Base-by-base conservation (phyloP, 208 protist species). In the Crithidia expoeki region DNA sequence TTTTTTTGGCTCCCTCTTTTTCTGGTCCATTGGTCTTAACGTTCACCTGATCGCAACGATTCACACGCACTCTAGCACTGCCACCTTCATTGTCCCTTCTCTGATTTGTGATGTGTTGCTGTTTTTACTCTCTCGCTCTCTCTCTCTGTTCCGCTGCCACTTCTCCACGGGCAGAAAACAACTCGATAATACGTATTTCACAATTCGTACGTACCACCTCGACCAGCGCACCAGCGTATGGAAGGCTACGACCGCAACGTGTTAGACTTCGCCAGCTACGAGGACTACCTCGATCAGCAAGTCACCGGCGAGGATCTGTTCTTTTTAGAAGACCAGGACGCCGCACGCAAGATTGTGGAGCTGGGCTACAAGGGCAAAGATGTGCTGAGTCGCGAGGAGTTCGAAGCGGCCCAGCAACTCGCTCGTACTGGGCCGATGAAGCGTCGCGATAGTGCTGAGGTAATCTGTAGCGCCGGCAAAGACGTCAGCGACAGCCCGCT, bases 271-370 rank as follows among this genome's bases (percentile, higher is more conserved):
- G 72, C 60, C 62, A 85, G 84, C 16, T 97, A 97, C 68, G 94
- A 97, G 68, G 94, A 97, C 62, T 97, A 97, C 83, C 82, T 97
- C 16, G 92, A 97, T 69, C 81, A 95, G 74, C 86, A 95, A 46
- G 89, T 98, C 50, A 91, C 89, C 32, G 49, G 72, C 44, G 86
- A 98, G 60, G 92, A 97, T 44, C 81, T 98, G 60, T 96, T 92
- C 76, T 97, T 94, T 69, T 80, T 97, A 10, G 91, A 95, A 52
- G 89, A 98, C 78, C 96, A 97, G 44, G 96, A 99, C 58, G 85
- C 98, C 2, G 98, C 98, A 0, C 81, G 98, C 21, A 80, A 90
- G 49, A 95, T 99, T 14, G 97, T 99, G 21, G 98, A 99, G 84
- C 89, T 99, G 7, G 98, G 97, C 38, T 99, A 98, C 81, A 97